A percentile compares a stretch with the other conserved stretches of the same genome.
These are phyloP conservation scores for Vigna reflexopilosa DNA, from an alignment of 306 rosid species.

Conservation along the genomic window DNA sequence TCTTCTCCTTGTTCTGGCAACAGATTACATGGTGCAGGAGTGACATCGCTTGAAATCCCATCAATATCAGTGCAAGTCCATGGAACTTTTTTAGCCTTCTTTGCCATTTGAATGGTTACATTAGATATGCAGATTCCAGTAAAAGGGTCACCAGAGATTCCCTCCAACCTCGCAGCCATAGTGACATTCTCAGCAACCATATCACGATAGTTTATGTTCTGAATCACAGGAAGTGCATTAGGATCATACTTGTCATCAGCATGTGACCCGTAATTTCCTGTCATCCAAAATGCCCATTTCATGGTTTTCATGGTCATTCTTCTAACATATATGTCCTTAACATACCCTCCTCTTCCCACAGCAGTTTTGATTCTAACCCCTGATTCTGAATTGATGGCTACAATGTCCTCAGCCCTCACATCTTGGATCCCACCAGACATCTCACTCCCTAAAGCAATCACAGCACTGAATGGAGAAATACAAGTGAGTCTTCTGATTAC, in stretches of 20 bases:
- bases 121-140: slow-evolving; percentile 79
- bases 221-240: slow-evolving; percentile 64
- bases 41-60: slow-evolving; percentile 69
- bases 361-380: slow-evolving; percentile 76
- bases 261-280: slow-evolving; percentile 75
- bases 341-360: slow-evolving; percentile 78
- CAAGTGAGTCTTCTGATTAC: slow-evolving; percentile 69
- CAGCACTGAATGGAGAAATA: slow-evolving; percentile 72
- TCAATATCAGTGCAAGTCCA: slow-evolving; percentile 75
- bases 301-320: slow-evolving; percentile 67
- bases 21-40: slow-evolving; percentile 65
- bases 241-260: slow-evolving; percentile 69
- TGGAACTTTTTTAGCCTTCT: slow-evolving; percentile 61
- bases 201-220: slow-evolving; percentile 67
- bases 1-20: slow-evolving; percentile 61
- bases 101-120: slow-evolving; percentile 65
- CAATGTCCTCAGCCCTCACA: slow-evolving; percentile 69
- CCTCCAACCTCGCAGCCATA: slow-evolving; percentile 73
- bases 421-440: slow-evolving; percentile 80
- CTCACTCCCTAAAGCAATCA: slow-evolving; percentile 77
- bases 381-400: slow-evolving; percentile 65
- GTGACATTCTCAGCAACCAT: slow-evolving; percentile 73
- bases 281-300: slow-evolving; percentile 88
- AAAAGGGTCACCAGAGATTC: slow-evolving; percentile 66
- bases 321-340: slow-evolving; percentile 66